Base-by-base conservation (phyloP, 495 filamentous ascomycete species). In the Rusavskia elegans region DNA sequence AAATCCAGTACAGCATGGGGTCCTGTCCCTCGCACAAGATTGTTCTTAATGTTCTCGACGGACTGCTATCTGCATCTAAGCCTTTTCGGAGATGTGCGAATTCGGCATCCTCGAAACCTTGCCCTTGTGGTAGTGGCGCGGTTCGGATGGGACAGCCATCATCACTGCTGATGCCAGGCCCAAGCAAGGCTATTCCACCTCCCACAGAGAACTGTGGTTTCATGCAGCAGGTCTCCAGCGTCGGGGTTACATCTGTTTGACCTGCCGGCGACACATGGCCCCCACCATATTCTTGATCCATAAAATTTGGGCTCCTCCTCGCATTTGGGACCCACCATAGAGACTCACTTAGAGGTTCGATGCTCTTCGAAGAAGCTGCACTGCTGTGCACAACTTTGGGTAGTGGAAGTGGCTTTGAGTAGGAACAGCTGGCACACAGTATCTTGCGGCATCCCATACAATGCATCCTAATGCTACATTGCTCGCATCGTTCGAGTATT, bases 381-480 rank as follows among this genome's bases (percentile, higher is more conserved):
- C 60, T 49, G 50, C 55, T 45, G 49, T 61, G 52, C 53, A 60
- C 51, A 59, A 67, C 49, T 37, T 67, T 65, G 37, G 58, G 60
- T 14, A 38, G 50, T n/a, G 75, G 65, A 50, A 78, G 71, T 2
- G 74, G 72, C 21, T 76, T 66, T 51, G 77, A 72, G 55, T 77
- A 79, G 11, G 78, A 76, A 60, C 78, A 81, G 57, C 75, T 77
- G 4, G 74, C 72, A 64, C 78, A 81, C 9, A 80, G 68, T 3
- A 76, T 81, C 63, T 74, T 78, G 37, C 78, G 73, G 57, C 77
- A 81, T 27, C 76, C 77, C 50, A 76, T 74, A 55, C 78, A 81
- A 53, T 80, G 78, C 78, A 81, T 80, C 53, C 76, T 61, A 19
- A 80, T 72, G 51, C 76, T 79, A 59, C 78, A 81, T 55, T 78